Conservation (phyloP, 2,329 filamentous ascomycete genomes). For the Colletotrichum acutatum region DNA sequence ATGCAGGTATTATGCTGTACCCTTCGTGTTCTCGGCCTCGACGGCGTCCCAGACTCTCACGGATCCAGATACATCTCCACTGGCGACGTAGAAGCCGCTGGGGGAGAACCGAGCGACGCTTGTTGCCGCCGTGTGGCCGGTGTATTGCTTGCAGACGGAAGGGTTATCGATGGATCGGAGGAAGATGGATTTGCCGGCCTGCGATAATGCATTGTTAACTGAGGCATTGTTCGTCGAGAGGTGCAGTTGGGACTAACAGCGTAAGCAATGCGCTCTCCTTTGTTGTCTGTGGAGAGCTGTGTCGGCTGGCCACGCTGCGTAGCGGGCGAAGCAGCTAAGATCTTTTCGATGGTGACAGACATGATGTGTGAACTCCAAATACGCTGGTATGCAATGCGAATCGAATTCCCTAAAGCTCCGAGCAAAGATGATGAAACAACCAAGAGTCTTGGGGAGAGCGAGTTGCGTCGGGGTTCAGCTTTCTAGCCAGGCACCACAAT, state of each 20-base stretch:
- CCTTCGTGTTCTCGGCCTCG: slow-evolving; percentile 85
- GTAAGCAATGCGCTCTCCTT: slow-evolving; percentile 93
- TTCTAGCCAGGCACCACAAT: slow-evolving; percentile 30
- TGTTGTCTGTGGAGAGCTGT: slow-evolving; percentile 86
- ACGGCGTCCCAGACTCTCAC: slow-evolving; percentile 95
- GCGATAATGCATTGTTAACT: slow-evolving; percentile 12
- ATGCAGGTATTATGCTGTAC: slow-evolving; percentile 41
- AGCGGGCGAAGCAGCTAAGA: slow-evolving; percentile 86
- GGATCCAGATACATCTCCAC: slow-evolving; percentile 84
- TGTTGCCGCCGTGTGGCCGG: slow-evolving; percentile 86
- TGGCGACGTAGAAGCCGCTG: slow-evolving; percentile 94
- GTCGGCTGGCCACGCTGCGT: slow-evolving; percentile 83
- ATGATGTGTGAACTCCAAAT: slow-evolving; percentile 41
- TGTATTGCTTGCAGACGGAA: slow-evolving; percentile 87
- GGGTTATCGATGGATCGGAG: slow-evolving; percentile 94
- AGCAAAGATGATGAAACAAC: background rate
- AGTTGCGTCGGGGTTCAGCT: slow-evolving; percentile 16
- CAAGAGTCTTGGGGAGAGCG: slow-evolving; percentile 1
- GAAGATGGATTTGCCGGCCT: slow-evolving; percentile 98
- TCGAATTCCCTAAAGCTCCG: slow-evolving; percentile 2
- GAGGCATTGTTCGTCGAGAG: background rate
- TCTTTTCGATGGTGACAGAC: slow-evolving; percentile 71
- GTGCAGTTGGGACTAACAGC: slow-evolving; percentile 69
- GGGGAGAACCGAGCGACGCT: slow-evolving; percentile 95
- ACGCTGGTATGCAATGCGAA: background rate